Percentiles rank a stretch among this genome's conserved stretches.
phyloP scores from a whole-genome alignment of 2,329 filamentous ascomycete genomes.

The Cyclaneusma minus region DNA sequence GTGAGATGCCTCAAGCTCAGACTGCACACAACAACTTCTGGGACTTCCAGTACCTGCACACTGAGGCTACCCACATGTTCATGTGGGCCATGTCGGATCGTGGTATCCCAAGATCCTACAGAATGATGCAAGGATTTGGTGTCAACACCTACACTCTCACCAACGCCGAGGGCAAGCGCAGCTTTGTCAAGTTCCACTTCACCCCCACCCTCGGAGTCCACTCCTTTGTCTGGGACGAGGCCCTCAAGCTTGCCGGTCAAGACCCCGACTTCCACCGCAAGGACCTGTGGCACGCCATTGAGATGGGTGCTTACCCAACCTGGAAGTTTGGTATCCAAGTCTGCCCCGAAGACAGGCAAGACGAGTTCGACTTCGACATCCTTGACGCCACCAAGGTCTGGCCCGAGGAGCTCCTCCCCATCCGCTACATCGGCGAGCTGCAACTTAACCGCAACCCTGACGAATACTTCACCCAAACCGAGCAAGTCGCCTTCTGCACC shows the following conservation, averaged over 20 bases:
- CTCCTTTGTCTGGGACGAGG: conserved; percentile 67
- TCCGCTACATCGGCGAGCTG: conserved; percentile 64
- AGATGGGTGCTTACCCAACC: conserved; percentile 52
- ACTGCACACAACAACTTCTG: conserved; percentile 62
- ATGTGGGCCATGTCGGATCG: conserved; percentile 69
- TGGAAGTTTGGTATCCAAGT: conserved; percentile 78
- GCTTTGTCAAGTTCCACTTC: conserved; percentile 67
- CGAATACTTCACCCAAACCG: conserved; percentile 69
- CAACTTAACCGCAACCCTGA: conserved; percentile 69
- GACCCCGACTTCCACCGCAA: conserved; percentile 74
- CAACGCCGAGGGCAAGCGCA: conserved; percentile 51
- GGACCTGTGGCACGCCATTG: conserved; percentile 61
- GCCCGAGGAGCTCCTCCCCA: conserved; percentile 62
- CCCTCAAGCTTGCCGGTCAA: conserved; percentile 56
- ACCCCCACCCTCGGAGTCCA: conserved; percentile 62
- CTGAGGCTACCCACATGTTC: conserved; percentile 64
- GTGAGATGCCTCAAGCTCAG: conserved; percentile 56
- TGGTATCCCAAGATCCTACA: conserved; percentile 55
- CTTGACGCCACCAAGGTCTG: conserved; percentile 76
- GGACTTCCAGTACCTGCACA: conserved; percentile 55
- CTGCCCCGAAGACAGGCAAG: conserved; percentile 52
- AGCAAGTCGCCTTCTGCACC: conserved; percentile 74
- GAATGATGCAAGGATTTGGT: conserved; percentile 79
- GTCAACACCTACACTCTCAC: conserved; percentile 63
- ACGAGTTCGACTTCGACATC: conserved; percentile 75